These are phyloP conservation scores for Populus ilicifolia DNA, from an alignment of 345 rosid species.

Conservation along the genomic window DNA sequence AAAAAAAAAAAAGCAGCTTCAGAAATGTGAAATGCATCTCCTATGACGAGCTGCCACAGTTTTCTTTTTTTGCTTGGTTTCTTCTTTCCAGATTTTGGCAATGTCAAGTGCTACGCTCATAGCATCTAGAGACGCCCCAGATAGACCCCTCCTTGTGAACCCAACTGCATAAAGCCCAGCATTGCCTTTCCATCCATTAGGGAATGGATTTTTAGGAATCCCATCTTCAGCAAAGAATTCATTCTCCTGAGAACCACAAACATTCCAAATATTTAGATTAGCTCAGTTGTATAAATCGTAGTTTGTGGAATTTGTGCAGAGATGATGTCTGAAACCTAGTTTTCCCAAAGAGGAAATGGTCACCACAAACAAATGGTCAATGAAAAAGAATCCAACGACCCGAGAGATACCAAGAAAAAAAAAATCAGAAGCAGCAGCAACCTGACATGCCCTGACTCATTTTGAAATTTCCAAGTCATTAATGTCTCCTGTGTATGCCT, in stretches of 20 bases:
- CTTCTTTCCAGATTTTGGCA: conserved; percentile 29
- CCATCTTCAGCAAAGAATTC: conserved; percentile 75
- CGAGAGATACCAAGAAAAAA: background rate
- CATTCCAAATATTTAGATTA: conserved; percentile 21
- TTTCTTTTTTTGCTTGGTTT: conserved; percentile 23
- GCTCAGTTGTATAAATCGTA: background rate
- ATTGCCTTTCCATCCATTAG: conserved; percentile 86
- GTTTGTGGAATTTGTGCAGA: background rate
- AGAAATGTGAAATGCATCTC: conserved; percentile 29
- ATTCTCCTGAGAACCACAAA: conserved; percentile 44
- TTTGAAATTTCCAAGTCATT: conserved; percentile 18
- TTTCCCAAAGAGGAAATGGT: background rate
- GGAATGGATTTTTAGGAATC: conserved; percentile 59
- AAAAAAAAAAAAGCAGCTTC: background rate
- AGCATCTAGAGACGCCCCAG: conserved; percentile 58
- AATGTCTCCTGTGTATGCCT: conserved; percentile 1
- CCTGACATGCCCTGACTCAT: conserved; percentile 1
- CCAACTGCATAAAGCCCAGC: conserved; percentile 86
- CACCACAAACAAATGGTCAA: background rate
- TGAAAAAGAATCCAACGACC: background rate
- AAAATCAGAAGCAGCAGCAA: background rate
- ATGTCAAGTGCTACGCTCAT: conserved; percentile 17
- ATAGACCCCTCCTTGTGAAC: conserved; percentile 82
- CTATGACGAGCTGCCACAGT: conserved; percentile 16
- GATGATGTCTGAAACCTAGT: background rate